Percentiles rank a stretch among this genome's conserved stretches.
phyloP scores from a whole-genome alignment of 2,329 filamentous ascomycete species.

The Exophiala aquamarina region DNA sequence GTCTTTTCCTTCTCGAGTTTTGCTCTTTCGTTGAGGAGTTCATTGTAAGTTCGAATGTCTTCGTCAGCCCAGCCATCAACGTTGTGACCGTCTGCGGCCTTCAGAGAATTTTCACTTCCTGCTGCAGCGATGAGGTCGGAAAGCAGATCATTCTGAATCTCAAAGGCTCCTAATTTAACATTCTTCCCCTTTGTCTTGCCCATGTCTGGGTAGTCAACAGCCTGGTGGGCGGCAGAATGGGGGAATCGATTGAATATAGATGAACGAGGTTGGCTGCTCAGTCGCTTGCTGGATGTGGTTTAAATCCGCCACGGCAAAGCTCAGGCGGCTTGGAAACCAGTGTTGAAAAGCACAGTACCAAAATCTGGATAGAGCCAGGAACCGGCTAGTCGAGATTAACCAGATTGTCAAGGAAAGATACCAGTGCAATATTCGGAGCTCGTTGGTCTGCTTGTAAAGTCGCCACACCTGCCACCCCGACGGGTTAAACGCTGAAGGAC shows the following conservation, averaged over 20 bases:
- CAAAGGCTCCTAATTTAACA: slow-evolving; percentile 6
- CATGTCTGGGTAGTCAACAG: slow-evolving; percentile 16
- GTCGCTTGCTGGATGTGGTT: not conserved
- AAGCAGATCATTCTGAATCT: slow-evolving; percentile 4
- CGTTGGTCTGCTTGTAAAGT: slow-evolving; percentile 7
- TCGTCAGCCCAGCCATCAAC: slow-evolving; percentile 27
- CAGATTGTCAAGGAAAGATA: not conserved
- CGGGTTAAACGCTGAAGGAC: slow-evolving; percentile 11
- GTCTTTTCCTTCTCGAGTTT: slow-evolving; percentile 27
- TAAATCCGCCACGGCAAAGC: not conserved
- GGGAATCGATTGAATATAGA: too few species aligned
- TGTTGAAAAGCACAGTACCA: too few species aligned
- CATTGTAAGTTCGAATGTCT: slow-evolving; percentile 26
- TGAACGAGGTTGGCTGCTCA: not conserved
- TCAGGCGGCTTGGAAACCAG: not conserved
- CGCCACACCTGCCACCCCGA: slow-evolving; percentile 13
- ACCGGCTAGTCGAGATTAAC: not conserved
- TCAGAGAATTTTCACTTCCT: slow-evolving; percentile 5
- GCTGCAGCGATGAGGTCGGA: not conserved
- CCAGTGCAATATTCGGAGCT: not conserved
- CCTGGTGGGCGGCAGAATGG: too few species aligned
- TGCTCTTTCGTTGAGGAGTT: slow-evolving; percentile 25
- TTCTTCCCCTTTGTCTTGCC: slow-evolving; percentile 21
- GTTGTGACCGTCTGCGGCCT: slow-evolving; percentile 25
- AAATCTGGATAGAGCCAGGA: too few species aligned